Evolutionary conservation across 2,329 filamentous ascomycete species (phyloP).

Genomic region (Aspergillus arachidicola): DNA sequence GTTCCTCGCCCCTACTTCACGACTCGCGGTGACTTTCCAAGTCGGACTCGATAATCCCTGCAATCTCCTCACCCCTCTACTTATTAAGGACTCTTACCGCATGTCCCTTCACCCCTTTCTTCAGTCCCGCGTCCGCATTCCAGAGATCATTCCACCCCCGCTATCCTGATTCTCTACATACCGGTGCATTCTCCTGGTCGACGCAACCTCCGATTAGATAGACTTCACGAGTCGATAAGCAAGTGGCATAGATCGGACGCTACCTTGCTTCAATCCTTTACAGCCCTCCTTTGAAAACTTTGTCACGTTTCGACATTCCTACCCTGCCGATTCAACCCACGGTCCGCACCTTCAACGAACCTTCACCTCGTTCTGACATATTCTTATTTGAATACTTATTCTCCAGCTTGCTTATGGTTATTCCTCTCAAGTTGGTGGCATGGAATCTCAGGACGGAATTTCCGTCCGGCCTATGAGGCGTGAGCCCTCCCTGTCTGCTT

Average conservation of each 20-base stretch:
- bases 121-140: conserved; percentile 31
- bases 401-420: conserved; percentile 33
- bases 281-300: neutral
- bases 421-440: conserved; percentile 33
- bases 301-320: conserved; percentile 10
- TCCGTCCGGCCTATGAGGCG: conserved; percentile 68
- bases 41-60: conserved; percentile 6
- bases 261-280: conserved; percentile 18
- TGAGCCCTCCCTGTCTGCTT: conserved; percentile 49
- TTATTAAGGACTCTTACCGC: conserved; percentile 18
- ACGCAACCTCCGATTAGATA: conserved; percentile 26
- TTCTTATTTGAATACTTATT: neutral
- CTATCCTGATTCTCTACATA: conserved; percentile 31
- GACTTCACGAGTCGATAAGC: conserved; percentile 22
- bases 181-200: conserved; percentile 35
- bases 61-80: conserved; percentile 15
- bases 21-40: conserved; percentile 18
- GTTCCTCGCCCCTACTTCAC: conserved; percentile 14
- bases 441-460: conserved; percentile 55
- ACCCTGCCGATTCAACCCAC: conserved; percentile 3
- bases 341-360: neutral
- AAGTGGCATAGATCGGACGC: conserved; percentile 1
- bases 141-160: conserved; percentile 26
- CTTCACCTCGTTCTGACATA: conserved; percentile 2
- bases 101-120: conserved; percentile 16